Percentiles rank a stretch among this genome's conserved stretches.
These are phyloP conservation scores for Annulohypoxylon truncatum DNA, from an alignment of 2,329 filamentous ascomycete species.

Conservation along the genomic window DNA sequence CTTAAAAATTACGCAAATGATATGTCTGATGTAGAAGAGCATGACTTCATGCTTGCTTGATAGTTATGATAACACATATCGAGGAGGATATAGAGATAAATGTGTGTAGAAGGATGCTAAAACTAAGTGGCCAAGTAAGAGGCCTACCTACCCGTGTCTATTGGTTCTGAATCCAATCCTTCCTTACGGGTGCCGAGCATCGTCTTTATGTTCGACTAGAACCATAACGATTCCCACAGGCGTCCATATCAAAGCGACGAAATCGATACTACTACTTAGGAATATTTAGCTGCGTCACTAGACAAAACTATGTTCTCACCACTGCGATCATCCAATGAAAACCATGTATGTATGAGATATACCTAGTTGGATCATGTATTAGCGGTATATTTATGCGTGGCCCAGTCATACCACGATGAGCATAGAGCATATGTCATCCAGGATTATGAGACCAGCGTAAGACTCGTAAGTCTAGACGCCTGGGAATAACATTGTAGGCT, in stretches of 20 bases:
- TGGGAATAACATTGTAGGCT: background rate
- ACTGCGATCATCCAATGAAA: background rate
- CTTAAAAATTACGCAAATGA: no score
- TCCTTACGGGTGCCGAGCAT: background rate
- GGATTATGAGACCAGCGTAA: background rate
- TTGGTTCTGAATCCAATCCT: background rate
- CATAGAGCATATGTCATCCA: background rate
- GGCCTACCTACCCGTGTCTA: background rate
- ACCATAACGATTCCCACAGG: background rate
- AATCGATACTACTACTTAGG: no score
- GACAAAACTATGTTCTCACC: background rate
- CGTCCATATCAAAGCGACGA: background rate
- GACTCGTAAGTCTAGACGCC: background rate
- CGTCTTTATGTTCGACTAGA: background rate
- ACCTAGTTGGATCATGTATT: background rate
- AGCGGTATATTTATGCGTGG: background rate
- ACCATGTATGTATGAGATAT: background rate
- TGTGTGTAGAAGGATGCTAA: background rate
- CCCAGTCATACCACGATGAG: constrained; percentile 2
- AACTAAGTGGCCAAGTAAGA: background rate
- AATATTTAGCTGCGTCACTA: background rate
- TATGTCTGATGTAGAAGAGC: background rate
- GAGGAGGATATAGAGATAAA: no score
- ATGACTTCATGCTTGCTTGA: background rate
- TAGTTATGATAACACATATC: background rate